Evolutionary conservation across 1,139 yeast species (phyloP).

Genomic region (Yamadazyma dushanensis): DNA sequence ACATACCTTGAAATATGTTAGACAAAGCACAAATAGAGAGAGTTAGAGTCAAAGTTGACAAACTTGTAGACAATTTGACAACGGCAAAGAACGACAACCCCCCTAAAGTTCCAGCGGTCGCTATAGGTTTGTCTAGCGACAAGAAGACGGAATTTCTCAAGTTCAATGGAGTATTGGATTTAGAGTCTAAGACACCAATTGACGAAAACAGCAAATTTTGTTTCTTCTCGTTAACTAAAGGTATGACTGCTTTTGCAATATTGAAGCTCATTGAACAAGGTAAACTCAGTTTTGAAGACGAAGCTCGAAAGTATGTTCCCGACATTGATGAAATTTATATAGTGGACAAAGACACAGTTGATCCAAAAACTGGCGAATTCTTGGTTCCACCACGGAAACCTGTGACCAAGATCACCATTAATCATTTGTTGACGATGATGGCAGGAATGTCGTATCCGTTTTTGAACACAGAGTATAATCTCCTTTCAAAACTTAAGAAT

Average conservation of each 20-base stretch:
- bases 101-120: constrained; percentile 25
- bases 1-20: neutral
- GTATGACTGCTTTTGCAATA: constrained; percentile 47
- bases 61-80: constrained; percentile 16
- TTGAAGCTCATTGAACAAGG: constrained; percentile 49
- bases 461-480: constrained; percentile 21
- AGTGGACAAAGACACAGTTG: constrained; percentile 34
- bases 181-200: constrained; percentile 21
- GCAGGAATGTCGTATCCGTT: constrained; percentile 53
- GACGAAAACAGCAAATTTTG: constrained; percentile 32
- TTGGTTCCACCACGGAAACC: constrained; percentile 30
- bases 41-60: constrained; percentile 14
- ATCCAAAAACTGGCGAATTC: constrained; percentile 37
- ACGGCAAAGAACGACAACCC: constrained; percentile 9
- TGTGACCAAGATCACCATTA: constrained; percentile 40
- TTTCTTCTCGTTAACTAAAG: constrained; percentile 50
- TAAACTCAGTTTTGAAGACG: constrained; percentile 39
- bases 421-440: constrained; percentile 52
- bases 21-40: neutral
- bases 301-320: constrained; percentile 41
- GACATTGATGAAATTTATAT: constrained; percentile 41
- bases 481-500: constrained; percentile 11
- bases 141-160: constrained; percentile 25
- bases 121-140: constrained; percentile 30
- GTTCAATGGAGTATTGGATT: constrained; percentile 24